Evolutionary conservation across 2,329 filamentous ascomycete species (phyloP), one percentile per base, ranked within the genome.

Genomic region (Trichoderma sp.): DNA sequence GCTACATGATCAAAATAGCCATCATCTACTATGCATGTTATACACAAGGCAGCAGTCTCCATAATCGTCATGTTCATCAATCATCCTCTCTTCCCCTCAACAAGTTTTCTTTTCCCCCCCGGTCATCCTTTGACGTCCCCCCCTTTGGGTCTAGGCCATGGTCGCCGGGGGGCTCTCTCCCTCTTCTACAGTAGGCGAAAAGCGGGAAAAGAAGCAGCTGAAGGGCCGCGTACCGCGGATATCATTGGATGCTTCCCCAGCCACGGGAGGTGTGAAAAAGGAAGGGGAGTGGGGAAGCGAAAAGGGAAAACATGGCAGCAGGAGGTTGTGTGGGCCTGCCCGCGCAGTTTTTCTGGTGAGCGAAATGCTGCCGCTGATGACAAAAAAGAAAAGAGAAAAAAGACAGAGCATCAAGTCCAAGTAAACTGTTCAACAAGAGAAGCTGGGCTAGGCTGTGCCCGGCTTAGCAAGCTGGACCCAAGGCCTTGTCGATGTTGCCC

Each of bases 221-320:
- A 66, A 66, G 63, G 63, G 37, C 37, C 37, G 63, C 63, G 52
- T 58, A 66, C 63, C 52, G 52, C 32, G 51, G 18, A 28, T 58
- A 13, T 58, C 26, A 56, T 46, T 49, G 63, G 52, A 49, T 7
- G 39, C 32, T 34, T 26, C 52, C 49, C 52, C 49, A 13, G 39
- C 39, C 39, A 43, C 39, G 39, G 39, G 39, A 43, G 39, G 39
- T n/a, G 39, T 43, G 39, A 43, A 18, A 13, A 34, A 34, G 39
- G 18, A 28, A n/a, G 61, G 18, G 61, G 51, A 34, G 61, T 43
- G 49, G 49, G 34, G 26, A 4, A 43, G 39, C 39, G 30, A 34
- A 54, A 55, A 46, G 51, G 51, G 34, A 32, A 66, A 46, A 58
- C 26, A 37, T 16, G 24, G 39, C 39, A 43, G 37, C 14, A 43